Percentiles rank a stretch among this genome's conserved stretches.
These are phyloP conservation scores for Rhodotorula sp. DNA, from an alignment of 1,284 basidiomycete genomes.

Conservation along the genomic window DNA sequence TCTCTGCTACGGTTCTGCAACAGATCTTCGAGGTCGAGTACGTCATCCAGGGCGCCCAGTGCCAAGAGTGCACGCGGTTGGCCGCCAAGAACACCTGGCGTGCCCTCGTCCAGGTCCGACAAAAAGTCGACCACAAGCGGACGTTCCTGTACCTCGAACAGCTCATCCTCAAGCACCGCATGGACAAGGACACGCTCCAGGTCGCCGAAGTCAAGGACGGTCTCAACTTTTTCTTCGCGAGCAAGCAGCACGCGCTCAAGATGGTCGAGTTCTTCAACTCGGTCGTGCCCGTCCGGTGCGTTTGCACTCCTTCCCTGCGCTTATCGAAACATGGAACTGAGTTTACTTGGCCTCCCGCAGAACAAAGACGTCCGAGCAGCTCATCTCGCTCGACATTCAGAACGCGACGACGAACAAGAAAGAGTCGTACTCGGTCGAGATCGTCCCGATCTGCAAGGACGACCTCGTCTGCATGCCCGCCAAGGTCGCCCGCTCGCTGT, in stretches of 20 bases:
- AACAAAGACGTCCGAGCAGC: constrained; percentile 86
- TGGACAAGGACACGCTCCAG: constrained; percentile 92
- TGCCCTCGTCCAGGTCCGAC: constrained; percentile 92
- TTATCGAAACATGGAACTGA: neutral
- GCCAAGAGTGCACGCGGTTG: constrained; percentile 85
- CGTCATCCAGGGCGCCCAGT: constrained; percentile 92
- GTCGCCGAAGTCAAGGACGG: constrained; percentile 93
- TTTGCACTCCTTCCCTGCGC: neutral
- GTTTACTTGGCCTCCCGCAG: constrained; percentile 52
- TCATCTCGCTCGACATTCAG: constrained; percentile 90
- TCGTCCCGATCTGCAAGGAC: constrained; percentile 95
- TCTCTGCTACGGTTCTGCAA: constrained; percentile 91
- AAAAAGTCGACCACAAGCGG: constrained; percentile 95
- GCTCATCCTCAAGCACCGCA: constrained; percentile 92
- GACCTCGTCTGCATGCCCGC: constrained; percentile 87
- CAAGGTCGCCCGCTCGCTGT: constrained; percentile 74
- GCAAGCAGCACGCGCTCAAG: constrained; percentile 85
- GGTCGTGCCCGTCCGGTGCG: constrained; percentile 67
- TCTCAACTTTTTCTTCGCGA: constrained; percentile 93
- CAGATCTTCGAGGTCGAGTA: constrained; percentile 98
- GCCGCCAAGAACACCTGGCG: constrained; percentile 99
- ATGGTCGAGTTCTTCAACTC: constrained; percentile 93
- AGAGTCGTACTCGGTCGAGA: constrained; percentile 96
- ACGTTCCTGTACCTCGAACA: constrained; percentile 98
- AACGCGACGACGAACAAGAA: constrained; percentile 92